Evolutionary conservation across 768 basidiomycete genomes (phyloP).

Genomic region (Agrocybe pediades): DNA sequence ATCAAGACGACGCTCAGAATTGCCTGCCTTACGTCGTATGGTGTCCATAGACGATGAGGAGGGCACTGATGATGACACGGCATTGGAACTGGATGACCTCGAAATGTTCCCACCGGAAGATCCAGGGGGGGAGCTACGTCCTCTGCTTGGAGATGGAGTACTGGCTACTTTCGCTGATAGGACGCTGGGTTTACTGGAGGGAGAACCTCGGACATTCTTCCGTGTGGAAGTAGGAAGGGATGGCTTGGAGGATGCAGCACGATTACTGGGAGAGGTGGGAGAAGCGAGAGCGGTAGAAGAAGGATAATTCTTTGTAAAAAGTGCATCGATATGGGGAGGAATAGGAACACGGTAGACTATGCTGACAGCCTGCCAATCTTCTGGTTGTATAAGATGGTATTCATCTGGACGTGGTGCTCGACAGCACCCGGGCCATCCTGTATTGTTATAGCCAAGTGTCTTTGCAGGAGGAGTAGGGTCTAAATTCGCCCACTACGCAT

Average conservation of each 20-base stretch:
- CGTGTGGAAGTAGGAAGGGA: slow-evolving; percentile 41
- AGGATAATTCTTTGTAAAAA: slow-evolving; percentile 57
- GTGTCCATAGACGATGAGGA: slow-evolving; percentile 48
- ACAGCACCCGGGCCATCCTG: slow-evolving; percentile 90
- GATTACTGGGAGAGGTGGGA: slow-evolving; percentile 30
- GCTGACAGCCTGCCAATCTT: slow-evolving; percentile 83
- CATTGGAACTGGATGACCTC: slow-evolving; percentile 40
- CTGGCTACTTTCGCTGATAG: slow-evolving; percentile 34
- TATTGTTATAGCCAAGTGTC: slow-evolving; percentile 61
- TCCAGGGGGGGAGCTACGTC: slow-evolving; percentile 54
- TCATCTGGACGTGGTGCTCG: slow-evolving; percentile 67
- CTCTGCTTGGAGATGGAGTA: slow-evolving; percentile 37
- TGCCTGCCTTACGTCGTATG: slow-evolving; percentile 49
- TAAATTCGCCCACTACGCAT: slow-evolving; percentile 75
- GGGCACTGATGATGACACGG: slow-evolving; percentile 47
- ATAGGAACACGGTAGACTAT: slow-evolving; percentile 74
- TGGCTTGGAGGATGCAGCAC: slow-evolving; percentile 30
- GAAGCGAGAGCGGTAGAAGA: slow-evolving; percentile 20
- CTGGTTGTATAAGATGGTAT: slow-evolving; percentile 61
- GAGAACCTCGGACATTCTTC: slow-evolving; percentile 44
- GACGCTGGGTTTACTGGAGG: slow-evolving; percentile 38
- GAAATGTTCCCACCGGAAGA: slow-evolving; percentile 39
- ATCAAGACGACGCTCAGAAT: slow-evolving; percentile 45
- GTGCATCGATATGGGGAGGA: slow-evolving; percentile 69
- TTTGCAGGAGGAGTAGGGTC: slow-evolving; percentile 55